Percentiles rank a stretch among this genome's conserved stretches.
phyloP scores from a whole-genome alignment of 108 stramenopile genomes.

The Nannochloropsis granulata region DNA sequence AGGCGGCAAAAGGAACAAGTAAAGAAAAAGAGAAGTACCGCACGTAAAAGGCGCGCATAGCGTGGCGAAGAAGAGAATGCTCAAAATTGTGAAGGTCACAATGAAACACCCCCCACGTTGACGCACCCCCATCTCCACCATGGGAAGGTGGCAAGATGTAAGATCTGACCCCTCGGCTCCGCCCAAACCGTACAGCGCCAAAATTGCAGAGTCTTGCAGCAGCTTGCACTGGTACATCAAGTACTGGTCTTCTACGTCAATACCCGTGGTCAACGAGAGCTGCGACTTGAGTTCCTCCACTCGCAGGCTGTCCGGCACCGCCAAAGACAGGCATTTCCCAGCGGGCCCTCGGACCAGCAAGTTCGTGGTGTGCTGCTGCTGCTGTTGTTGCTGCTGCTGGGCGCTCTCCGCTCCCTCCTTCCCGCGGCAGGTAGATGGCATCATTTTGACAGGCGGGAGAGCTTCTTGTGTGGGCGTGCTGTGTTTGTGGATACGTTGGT shows the following conservation, averaged over 20 bases:
- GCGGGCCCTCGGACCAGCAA: background rate
- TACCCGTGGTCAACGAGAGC: background rate
- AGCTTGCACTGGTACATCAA: background rate
- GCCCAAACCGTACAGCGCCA: background rate
- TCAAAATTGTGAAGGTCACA: background rate
- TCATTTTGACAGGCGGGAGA: too few species aligned
- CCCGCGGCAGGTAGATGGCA: too few species aligned
- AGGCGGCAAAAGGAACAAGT: background rate
- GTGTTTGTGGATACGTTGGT: too few species aligned
- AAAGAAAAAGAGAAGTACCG: background rate
- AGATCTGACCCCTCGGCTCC: too few species aligned
- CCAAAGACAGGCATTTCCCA: background rate
- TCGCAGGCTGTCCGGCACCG: background rate
- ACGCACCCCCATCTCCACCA: background rate
- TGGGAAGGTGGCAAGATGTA: background rate
- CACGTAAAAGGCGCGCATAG: background rate
- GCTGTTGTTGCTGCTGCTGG: background rate
- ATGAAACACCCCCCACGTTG: background rate
- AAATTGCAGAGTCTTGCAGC: background rate
- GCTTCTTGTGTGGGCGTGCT: too few species aligned
- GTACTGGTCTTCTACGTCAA: background rate
- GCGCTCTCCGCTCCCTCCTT: background rate
- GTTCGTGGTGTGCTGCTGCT: background rate
- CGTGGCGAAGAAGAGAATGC: background rate
- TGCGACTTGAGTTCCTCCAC: background rate